These are phyloP conservation scores for Cercospora sp. DNA, from an alignment of 2,329 filamentous ascomycete genomes.

Conservation along the genomic window DNA sequence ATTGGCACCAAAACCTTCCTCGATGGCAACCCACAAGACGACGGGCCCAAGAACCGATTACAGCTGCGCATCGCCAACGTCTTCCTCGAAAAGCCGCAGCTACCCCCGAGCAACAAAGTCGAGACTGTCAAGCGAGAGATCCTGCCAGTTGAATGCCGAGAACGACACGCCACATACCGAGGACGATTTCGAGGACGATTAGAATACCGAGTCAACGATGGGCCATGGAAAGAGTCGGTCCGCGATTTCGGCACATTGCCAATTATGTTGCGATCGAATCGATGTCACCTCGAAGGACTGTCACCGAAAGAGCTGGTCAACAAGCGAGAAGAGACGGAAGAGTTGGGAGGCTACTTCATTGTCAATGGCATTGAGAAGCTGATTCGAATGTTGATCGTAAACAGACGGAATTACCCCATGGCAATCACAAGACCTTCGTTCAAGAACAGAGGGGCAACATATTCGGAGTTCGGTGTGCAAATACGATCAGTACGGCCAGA, in stretches of 20 bases:
- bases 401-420: slow-evolving; percentile 90
- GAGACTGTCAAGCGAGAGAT: slow-evolving; percentile 78
- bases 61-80: slow-evolving; percentile 77
- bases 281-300: slow-evolving; percentile 85
- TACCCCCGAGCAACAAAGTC: slow-evolving; percentile 81
- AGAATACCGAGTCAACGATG: slow-evolving; percentile 84
- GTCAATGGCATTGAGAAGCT: slow-evolving; percentile 98
- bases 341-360: slow-evolving; percentile 94
- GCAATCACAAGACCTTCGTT: slow-evolving; percentile 91
- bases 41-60: slow-evolving; percentile 65
- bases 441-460: slow-evolving; percentile 78
- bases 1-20: slow-evolving; percentile 88
- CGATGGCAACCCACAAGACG: slow-evolving; percentile 64
- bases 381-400: slow-evolving; percentile 86
- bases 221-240: slow-evolving; percentile 76
- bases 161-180: slow-evolving; percentile 87
- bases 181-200: slow-evolving; percentile 81
- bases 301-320: slow-evolving; percentile 79
- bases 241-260: slow-evolving; percentile 86
- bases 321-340: slow-evolving; percentile 91
- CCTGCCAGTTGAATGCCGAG: slow-evolving; percentile 87
- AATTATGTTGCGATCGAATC: slow-evolving; percentile 89
- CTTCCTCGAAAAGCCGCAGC: slow-evolving; percentile 74
- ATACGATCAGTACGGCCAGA: slow-evolving; percentile 92
- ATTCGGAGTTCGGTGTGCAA: slow-evolving; percentile 87